Evolutionary conservation across 768 basidiomycete species (phyloP), one percentile per base, ranked within the genome.

Genomic region (Gymnopilus dilepis): DNA sequence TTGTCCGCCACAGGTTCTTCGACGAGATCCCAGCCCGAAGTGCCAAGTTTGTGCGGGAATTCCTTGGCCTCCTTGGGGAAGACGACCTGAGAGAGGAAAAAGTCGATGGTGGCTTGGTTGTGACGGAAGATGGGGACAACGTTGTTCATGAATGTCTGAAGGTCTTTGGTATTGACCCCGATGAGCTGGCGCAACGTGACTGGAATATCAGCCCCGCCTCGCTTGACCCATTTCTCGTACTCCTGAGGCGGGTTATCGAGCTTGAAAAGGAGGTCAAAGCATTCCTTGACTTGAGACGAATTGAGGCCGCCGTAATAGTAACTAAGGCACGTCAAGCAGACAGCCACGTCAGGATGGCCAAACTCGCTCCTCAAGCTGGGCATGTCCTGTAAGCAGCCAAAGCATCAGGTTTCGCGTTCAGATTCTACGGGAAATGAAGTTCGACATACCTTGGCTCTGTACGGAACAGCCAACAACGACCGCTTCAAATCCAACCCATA

Each of bases 21-120:
- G 0, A 80, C 83, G 34, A 86, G 69, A 72, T 86, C 85, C 85
- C 85, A 86, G 0, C 77, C 77, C 1, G 79, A 82, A 9, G 84
- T 80, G 5, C 79, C 65, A n/a, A 86, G 70, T 63, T 82, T 85
- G 9, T 64, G 54, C 1, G 77, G 77, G 61, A 84, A 86, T 31
- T 82, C 77, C 51, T 80, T 83, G 0, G 80, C 83, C 41, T 79
- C 77, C 28, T 76, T 80, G 5, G 84, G 84, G 59, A 86, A 83
- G 2, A 86, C 83, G 0, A 81, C 66, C 17, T 72, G 66, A 0
- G 77, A 67, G 13, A 86, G 71, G 67, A 73, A 86, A 65, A 86
- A 86, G 37, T 85, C 73, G n/a, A 86, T 64, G 2, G 75, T 74
- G 0, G 71, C 69, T 45, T 73, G 69, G 56, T 82, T 83, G 19